Evolutionary conservation across 2,329 filamentous ascomycete species (phyloP).

Genomic region (Fusarium begoniae): DNA sequence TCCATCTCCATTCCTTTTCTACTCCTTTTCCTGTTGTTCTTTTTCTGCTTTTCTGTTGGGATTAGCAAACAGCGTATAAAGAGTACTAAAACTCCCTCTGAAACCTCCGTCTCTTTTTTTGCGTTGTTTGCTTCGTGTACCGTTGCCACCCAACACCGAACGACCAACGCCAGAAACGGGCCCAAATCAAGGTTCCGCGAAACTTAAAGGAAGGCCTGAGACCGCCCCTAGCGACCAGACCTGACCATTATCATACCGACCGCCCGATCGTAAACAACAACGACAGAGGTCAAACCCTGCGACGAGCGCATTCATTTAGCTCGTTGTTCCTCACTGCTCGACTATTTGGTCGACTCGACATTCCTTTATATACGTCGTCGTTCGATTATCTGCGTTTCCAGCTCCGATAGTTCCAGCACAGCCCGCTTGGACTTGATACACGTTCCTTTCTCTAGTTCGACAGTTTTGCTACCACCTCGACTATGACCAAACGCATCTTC

Average conservation of each 20-base stretch:
- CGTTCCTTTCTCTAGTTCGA: background rate
- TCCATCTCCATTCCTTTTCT: conserved; percentile 9
- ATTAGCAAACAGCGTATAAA: background rate
- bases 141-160: conserved; percentile 11
- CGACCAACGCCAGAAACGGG: background rate
- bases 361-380: background rate
- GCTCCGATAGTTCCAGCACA: background rate
- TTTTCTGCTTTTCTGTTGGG: background rate
- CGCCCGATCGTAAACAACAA: conserved; percentile 23
- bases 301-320: conserved; percentile 9
- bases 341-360: background rate
- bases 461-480: conserved; percentile 1
- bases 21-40: background rate
- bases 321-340: background rate
- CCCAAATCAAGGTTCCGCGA: conserved; percentile 13
- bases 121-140: conserved; percentile 3
- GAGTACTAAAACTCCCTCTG: background rate
- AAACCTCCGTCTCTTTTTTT: background rate
- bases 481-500: conserved; percentile 51
- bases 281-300: background rate
- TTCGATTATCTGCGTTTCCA: background rate
- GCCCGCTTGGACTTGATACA: background rate
- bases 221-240: conserved; percentile 22
- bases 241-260: background rate
- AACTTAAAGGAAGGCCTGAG: conserved; percentile 8